Conservation (phyloP, 192 early-diverging fungal species). For the Linnemannia schmuckeri region DNA sequence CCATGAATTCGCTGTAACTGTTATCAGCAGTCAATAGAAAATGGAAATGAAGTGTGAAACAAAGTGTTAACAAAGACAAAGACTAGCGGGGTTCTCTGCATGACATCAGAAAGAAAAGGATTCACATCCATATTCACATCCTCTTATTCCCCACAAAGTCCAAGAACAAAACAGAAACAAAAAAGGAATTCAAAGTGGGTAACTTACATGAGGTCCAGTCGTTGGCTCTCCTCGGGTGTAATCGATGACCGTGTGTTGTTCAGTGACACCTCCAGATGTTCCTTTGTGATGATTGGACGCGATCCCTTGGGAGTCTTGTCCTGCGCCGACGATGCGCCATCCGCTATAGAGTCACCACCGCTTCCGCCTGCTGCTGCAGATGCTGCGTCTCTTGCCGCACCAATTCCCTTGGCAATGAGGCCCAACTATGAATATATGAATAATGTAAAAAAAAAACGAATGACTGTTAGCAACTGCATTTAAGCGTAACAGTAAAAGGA, state of each 20-base stretch:
- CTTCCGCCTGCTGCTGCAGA: constrained; percentile 41
- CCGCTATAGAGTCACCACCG: constrained; percentile 16
- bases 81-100: not conserved
- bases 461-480: not conserved
- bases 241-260: constrained; percentile 74
- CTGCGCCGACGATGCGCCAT: constrained; percentile 5
- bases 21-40: not conserved
- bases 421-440: constrained; percentile 21
- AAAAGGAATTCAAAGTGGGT: not conserved
- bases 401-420: constrained; percentile 57
- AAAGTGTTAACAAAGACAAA: not conserved
- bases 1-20: constrained; percentile 70
- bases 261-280: constrained; percentile 71
- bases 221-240: constrained; percentile 63
- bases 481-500: not conserved
- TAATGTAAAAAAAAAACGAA: not conserved
- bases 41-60: not conserved
- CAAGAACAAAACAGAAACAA: not conserved
- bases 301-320: constrained; percentile 41
- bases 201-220: constrained; percentile 67
- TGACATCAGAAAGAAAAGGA: not conserved
- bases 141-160: not conserved
- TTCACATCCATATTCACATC: not conserved
- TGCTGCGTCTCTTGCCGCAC: constrained; percentile 22
- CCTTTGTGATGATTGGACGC: constrained; percentile 45